Base-by-base conservation (phyloP, 2,329 filamentous ascomycete species). In the Cryphonectria nitschkei region DNA sequence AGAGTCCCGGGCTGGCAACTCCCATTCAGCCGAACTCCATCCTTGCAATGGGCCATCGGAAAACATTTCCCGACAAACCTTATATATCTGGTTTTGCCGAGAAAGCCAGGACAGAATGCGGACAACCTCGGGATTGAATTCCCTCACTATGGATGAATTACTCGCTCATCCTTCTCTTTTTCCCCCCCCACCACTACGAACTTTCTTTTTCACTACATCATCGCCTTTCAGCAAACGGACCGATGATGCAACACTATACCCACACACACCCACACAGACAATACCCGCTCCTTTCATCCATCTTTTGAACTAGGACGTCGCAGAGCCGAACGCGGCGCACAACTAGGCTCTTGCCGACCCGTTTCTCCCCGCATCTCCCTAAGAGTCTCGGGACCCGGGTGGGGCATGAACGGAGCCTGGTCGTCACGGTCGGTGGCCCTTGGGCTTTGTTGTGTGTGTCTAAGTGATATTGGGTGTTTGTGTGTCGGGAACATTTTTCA, bases 21-120 rank as follows among this genome's bases (percentile, higher is more conserved):
- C 34, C 46, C 64, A 56, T 66, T 54, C 64, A 66, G 64, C 64
- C 64, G 64, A 41, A 19, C 22, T 29, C 14, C 14, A 26, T 34
- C 43, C 63, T n/a, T 50, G 3, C 16, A 46, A 19, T 22, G 63
- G 32, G 32, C 46, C 1, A 39, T 34, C 46, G 64, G 64, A 19
- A 56, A 65, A n/a, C 14, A 8, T 14, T 26, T 66, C 43, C 64
- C 64, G 64, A 56, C 32, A 3, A 34, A 8, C 16, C 32, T 41
- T 41, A 34, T 34, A 6, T 5, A 19, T 16, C 16, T 46, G 16
- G 37, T 46, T 26, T 13, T 26, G 52, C 16, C 19, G 56, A 60
- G 34, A 9, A n/a, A n/a, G 32, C 34, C 34, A n/a, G 5, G 58
- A 14, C 58, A 22, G 32, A n/a, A 26, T 16, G 8, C 16, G 32